Conservation (phyloP, 2,329 filamentous ascomycete species). For the Fusarium euwallaceae region DNA sequence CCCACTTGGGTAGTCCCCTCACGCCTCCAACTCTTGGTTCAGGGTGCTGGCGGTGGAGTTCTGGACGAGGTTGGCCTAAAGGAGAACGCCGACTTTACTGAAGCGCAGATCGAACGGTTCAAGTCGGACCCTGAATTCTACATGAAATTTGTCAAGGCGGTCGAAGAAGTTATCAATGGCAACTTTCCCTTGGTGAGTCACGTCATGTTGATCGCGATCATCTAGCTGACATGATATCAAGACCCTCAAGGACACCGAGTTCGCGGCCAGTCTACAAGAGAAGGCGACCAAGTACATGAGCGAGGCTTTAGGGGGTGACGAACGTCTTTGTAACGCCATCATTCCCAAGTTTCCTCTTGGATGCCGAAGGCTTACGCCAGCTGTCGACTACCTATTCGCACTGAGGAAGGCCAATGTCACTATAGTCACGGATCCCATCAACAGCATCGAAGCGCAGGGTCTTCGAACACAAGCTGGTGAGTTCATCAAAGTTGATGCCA, state of each 20-base stretch:
- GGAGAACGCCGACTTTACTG: not conserved
- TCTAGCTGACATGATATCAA: not conserved
- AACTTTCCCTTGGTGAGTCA: conserved; percentile 19
- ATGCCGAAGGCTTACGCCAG: conserved; percentile 21
- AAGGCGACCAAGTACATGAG: conserved; percentile 18
- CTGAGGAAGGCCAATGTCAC: conserved; percentile 8
- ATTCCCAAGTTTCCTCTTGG: conserved; percentile 21
- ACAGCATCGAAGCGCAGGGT: not conserved
- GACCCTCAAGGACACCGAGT: conserved; percentile 9
- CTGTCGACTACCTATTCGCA: conserved; percentile 17
- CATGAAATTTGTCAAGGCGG: conserved; percentile 5
- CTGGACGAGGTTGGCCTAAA: conserved; percentile 11
- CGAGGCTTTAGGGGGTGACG: conserved; percentile 6
- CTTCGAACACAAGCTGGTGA: not conserved
- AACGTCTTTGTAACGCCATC: conserved; percentile 15
- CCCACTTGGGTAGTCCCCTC: conserved; percentile 18
- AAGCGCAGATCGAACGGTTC: conserved; percentile 8
- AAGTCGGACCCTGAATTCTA: conserved; percentile 13
- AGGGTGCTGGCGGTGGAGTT: conserved; percentile 1
- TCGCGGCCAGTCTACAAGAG: conserved; percentile 7
- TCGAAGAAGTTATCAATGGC: conserved; percentile 16
- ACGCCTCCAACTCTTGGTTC: conserved; percentile 1
- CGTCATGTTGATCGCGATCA: not conserved
- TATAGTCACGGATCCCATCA: conserved; percentile 9
- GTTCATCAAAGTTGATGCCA: not conserved